Evolutionary conservation across 495 filamentous ascomycete genomes (phyloP).

Genomic region (Cercophora scortea): DNA sequence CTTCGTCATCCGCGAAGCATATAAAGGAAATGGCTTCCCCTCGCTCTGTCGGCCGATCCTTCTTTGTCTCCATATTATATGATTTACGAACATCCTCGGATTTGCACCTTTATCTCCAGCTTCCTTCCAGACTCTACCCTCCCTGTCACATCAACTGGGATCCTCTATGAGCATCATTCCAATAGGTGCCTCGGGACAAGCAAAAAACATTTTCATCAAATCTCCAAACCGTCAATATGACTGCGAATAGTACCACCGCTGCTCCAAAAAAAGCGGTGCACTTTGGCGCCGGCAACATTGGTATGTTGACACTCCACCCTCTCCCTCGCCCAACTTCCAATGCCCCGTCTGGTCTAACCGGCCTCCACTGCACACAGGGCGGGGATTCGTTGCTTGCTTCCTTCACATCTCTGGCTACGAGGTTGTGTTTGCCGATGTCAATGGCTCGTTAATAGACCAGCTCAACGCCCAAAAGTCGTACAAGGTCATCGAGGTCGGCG

Average conservation of each 20-base stretch:
- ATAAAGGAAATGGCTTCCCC: slow-evolving; percentile 14
- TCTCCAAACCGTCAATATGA: slow-evolving; percentile 6
- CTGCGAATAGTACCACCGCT: neutral
- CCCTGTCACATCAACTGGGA: neutral
- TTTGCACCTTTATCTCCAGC: neutral
- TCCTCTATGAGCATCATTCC: neutral
- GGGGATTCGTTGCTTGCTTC: slow-evolving; percentile 54
- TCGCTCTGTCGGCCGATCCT: slow-evolving; percentile 3
- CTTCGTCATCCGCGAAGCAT: neutral
- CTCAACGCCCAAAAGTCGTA: slow-evolving; percentile 71
- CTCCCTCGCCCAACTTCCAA: neutral
- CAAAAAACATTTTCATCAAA: neutral
- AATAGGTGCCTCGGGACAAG: neutral
- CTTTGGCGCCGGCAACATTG: slow-evolving; percentile 92
- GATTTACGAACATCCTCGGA: neutral
- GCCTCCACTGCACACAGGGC: slow-evolving; percentile 25
- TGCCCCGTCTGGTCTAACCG: slow-evolving; percentile 1
- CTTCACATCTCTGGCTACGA: slow-evolving; percentile 82
- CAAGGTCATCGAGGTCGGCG: slow-evolving; percentile 86
- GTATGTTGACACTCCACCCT: slow-evolving; percentile 12
- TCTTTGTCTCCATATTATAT: slow-evolving; percentile 11
- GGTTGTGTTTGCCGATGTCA: slow-evolving; percentile 92
- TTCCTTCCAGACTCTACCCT: neutral
- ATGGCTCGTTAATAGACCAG: slow-evolving; percentile 65
- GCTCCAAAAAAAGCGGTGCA: slow-evolving; percentile 73